phyloP scores from a whole-genome alignment of 2,329 filamentous ascomycete genomes.

The Nannizziopsis arthrosporioides region DNA sequence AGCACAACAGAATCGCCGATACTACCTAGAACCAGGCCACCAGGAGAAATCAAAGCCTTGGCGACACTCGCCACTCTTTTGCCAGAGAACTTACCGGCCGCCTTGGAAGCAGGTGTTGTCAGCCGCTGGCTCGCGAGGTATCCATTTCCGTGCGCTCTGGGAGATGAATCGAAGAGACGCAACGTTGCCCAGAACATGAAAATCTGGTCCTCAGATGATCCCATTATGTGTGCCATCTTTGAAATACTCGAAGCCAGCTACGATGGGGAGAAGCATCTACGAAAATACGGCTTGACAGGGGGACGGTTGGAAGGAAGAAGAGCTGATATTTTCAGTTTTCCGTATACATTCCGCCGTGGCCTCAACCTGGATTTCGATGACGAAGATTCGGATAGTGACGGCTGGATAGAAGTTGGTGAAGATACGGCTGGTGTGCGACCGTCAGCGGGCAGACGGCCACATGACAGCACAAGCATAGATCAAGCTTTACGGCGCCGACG shows the following conservation, averaged over 20 bases:
- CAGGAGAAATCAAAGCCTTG: slow-evolving; percentile 34
- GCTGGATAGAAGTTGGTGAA: slow-evolving; percentile 43
- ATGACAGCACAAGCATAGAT: slow-evolving; percentile 39
- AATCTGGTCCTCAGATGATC: slow-evolving; percentile 33
- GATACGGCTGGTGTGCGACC: slow-evolving; percentile 36
- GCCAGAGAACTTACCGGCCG: slow-evolving; percentile 46
- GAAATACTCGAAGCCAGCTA: slow-evolving; percentile 27
- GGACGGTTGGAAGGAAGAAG: slow-evolving; percentile 28
- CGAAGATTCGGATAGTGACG: slow-evolving; percentile 37
- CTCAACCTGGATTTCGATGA: slow-evolving; percentile 37
- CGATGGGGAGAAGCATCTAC: slow-evolving; percentile 32
- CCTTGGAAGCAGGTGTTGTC: slow-evolving; percentile 53
- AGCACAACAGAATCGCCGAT: slow-evolving; percentile 28
- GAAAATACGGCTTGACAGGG: slow-evolving; percentile 34
- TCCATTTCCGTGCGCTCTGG: slow-evolving; percentile 50
- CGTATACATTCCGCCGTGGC: slow-evolving; percentile 26
- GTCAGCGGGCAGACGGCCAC: slow-evolving; percentile 24
- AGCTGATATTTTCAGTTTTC: slow-evolving; percentile 1
- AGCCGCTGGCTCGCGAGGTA: slow-evolving; percentile 65
- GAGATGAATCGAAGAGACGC: slow-evolving; percentile 37
- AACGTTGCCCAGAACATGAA: slow-evolving; percentile 34
- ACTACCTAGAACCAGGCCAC: slow-evolving; percentile 30
- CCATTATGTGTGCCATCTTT: slow-evolving; percentile 35
- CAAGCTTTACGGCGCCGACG: slow-evolving; percentile 62
- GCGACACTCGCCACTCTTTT: slow-evolving; percentile 50